Evolutionary conservation across 2,329 filamentous ascomycete species (phyloP), one percentile per base, ranked within the genome.

Genomic region (Claviceps monticola): DNA sequence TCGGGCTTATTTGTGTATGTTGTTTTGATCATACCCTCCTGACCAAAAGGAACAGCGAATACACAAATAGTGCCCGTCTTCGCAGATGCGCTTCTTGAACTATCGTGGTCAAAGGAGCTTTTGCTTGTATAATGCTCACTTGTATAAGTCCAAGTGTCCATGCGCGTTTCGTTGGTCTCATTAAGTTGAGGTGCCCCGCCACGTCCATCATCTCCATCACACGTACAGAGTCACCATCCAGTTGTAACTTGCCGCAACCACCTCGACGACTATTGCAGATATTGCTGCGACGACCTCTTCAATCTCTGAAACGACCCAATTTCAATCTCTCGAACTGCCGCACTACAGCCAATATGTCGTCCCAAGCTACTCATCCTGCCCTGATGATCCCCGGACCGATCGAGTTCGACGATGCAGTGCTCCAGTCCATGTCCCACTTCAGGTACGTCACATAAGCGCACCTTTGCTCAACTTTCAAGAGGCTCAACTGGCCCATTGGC

Each of bases 311-410:
- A 26, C 16, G 9, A 17, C 23, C 17, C 23, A 16, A 41, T 19
- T 19, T 17, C 13, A 23, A 2, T 5, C 2, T 41, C 5, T 21
- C 39, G 2, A 7, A 34, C 17, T 36, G 19, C 41, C 50, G 11
- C n/a, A 8, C 11, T 17, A 9, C 17, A 19, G 56, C 62, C 64
- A 73, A 64, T 51, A 83, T 83, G 80, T 82, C 79, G 59, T 74
- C 73, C 54, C 80, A 83, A 61, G 73, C 78, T 51, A 68, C 73
- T 49, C 80, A 84, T 64, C 70, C 80, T 44, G 84, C 91, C 52
- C 76, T 98, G 70, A 82, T 98, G 71, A 97, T 98, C 64, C 93
- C 93, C 48, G 93, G 93, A 57, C 93, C 93, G 64, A 95, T 97
- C 68, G 91, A 97, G 74, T 96, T 96, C 66, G 91, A 96, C 68